Evolutionary conservation across 257 asterid genomes (phyloP).

Genomic region (Echium plantagineum): DNA sequence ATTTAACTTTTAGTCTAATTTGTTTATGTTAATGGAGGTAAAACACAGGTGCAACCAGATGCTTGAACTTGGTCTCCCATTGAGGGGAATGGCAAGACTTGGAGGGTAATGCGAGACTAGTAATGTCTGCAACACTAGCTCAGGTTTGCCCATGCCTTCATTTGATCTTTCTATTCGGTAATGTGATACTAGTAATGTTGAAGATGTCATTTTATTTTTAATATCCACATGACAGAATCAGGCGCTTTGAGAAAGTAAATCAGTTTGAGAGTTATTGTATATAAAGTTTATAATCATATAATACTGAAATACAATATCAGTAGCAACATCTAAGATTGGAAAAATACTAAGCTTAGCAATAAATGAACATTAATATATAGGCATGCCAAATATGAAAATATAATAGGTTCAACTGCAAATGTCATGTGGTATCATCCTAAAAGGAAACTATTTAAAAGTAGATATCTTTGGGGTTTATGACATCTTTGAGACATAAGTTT

Average conservation of each 20-base stretch:
- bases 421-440: no score
- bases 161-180: neutral
- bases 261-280: neutral
- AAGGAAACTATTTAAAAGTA: no score
- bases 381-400: no score
- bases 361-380: no score
- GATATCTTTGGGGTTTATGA: neutral
- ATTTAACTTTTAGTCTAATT: no score
- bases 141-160: slow-evolving; percentile 39
- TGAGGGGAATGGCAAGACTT: slow-evolving; percentile 83
- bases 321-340: neutral
- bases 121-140: slow-evolving; percentile 91
- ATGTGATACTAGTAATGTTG: no score
- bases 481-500: neutral
- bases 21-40: no score
- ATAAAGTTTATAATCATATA: no score
- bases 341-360: no score
- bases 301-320: no score
- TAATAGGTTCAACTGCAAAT: no score
- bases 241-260: neutral
- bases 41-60: slow-evolving; percentile 87
- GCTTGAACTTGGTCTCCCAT: slow-evolving; percentile 82
- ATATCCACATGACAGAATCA: neutral
- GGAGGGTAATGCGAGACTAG: slow-evolving; percentile 95
- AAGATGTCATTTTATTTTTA: no score